phyloP scores from a whole-genome alignment of 345 rosid species.

The Limnanthes douglasii region DNA sequence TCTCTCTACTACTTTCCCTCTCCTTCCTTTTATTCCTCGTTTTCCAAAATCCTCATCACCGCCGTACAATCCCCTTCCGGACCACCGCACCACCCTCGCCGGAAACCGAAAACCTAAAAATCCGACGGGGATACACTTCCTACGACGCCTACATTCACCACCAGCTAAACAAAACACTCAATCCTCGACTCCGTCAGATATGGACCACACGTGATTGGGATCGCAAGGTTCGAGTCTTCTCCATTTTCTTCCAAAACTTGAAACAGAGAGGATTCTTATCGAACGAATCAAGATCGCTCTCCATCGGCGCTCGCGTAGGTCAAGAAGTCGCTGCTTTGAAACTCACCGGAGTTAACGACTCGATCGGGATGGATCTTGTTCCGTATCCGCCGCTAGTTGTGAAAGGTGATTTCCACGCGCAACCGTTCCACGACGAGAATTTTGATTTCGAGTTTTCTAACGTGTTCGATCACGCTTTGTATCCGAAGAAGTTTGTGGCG shows the following conservation, averaged over 20 bases:
- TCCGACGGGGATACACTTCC: slow-evolving; percentile 61
- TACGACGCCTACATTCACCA: slow-evolving; percentile 82
- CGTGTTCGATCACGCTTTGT: slow-evolving; percentile 93
- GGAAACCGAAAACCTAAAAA: slow-evolving; percentile 22
- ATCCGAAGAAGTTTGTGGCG: slow-evolving; percentile 56
- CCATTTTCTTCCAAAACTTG: slow-evolving; percentile 34
- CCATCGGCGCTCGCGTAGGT: slow-evolving; percentile 83
- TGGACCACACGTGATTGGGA: slow-evolving; percentile 96
- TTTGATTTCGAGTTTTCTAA: slow-evolving; percentile 92
- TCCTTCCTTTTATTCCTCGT: slow-evolving; percentile 17
- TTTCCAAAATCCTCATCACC: slow-evolving; percentile 6
- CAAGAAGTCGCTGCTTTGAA: slow-evolving; percentile 82
- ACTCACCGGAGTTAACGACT: slow-evolving; percentile 43
- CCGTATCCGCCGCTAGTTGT: slow-evolving; percentile 73
- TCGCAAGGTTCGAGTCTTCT: slow-evolving; percentile 58
- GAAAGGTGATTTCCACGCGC: slow-evolving; percentile 72
- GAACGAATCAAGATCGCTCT: slow-evolving; percentile 47
- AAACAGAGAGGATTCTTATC: slow-evolving; percentile 21
- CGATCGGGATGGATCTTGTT: slow-evolving; percentile 85
- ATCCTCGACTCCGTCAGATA: slow-evolving; percentile 54
- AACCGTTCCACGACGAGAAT: slow-evolving; percentile 47
- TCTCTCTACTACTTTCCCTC: slow-evolving; percentile 26
- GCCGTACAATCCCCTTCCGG: slow-evolving; percentile 3
- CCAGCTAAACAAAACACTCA: slow-evolving; percentile 86
- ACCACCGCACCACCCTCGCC: background rate